Evolutionary conservation across 495 filamentous ascomycete genomes (phyloP).

Genomic region (Trypethelium eluteriae): DNA sequence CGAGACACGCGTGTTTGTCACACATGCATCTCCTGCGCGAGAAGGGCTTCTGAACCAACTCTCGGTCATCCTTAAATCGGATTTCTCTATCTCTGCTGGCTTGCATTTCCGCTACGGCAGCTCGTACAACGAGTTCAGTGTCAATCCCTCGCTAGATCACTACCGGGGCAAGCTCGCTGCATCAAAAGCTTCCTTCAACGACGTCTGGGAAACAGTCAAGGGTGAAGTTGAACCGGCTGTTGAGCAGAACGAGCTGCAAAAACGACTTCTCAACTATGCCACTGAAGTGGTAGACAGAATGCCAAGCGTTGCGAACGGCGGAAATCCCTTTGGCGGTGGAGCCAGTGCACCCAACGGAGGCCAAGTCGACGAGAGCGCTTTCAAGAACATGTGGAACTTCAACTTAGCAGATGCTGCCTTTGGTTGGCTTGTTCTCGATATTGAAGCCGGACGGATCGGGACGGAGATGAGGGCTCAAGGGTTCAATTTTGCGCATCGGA

Average conservation of each 20-base stretch:
- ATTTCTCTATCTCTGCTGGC: conserved; percentile 96
- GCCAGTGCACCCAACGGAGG: conserved; percentile 66
- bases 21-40: conserved; percentile 91
- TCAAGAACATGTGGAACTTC: conserved; percentile 99
- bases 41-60: conserved; percentile 97
- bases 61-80: conserved; percentile 93
- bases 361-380: conserved; percentile 95
- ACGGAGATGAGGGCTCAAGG: conserved; percentile 98
- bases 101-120: conserved; percentile 98
- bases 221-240: conserved; percentile 90
- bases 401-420: conserved; percentile 97
- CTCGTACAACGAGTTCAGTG: conserved; percentile 99
- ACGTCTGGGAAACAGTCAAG: conserved; percentile 99
- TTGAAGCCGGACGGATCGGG: conserved; percentile 88
- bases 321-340: conserved; percentile 90
- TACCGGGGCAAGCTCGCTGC: conserved; percentile 99
- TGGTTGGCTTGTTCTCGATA: conserved; percentile 87
- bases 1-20: conserved; percentile 96
- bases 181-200: conserved; percentile 96
- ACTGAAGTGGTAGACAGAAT: conserved; percentile 89
- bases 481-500: conserved; percentile 97
- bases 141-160: conserved; percentile 95
- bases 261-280: conserved; percentile 81
- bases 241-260: conserved; percentile 82
- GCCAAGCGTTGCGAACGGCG: conserved; percentile 87